Evolutionary conservation across 2,329 filamentous ascomycete genomes (phyloP).

Genomic region (Xylaria sp.): DNA sequence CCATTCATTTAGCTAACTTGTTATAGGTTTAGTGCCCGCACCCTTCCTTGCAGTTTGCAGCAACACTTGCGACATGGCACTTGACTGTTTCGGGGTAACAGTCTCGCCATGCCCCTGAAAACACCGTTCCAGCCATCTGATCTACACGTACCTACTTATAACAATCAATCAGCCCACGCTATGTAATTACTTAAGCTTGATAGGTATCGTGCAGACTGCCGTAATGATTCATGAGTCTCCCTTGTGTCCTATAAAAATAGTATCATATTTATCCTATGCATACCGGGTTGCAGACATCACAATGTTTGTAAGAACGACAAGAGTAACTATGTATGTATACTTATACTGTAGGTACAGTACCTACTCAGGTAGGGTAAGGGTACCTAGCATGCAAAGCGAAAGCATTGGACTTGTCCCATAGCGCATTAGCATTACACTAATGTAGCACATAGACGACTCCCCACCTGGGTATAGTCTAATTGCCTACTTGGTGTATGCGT

Average conservation of each 20-base stretch:
- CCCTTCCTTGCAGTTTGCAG: slow-evolving; percentile 30
- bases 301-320: no score
- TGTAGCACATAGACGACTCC: slow-evolving; percentile 13
- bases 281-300: neutral
- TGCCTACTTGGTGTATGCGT: no score
- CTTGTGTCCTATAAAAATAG: no score
- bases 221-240: neutral
- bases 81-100: slow-evolving; percentile 24
- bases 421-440: no score
- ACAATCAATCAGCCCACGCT: neutral
- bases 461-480: neutral
- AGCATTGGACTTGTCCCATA: slow-evolving; percentile 5
- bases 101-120: slow-evolving; percentile 14
- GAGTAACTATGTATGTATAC: no score
- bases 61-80: slow-evolving; percentile 27
- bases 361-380: neutral
- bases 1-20: slow-evolving; percentile 28
- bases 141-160: neutral
- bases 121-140: slow-evolving; percentile 24
- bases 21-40: slow-evolving; percentile 12
- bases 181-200: neutral
- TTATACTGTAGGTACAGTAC: neutral
- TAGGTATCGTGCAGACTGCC: neutral
- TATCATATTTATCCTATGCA: no score
- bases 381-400: neutral